Conservation (phyloP, 176 grass and related monocot genomes). For the Elymus sibiricus region DNA sequence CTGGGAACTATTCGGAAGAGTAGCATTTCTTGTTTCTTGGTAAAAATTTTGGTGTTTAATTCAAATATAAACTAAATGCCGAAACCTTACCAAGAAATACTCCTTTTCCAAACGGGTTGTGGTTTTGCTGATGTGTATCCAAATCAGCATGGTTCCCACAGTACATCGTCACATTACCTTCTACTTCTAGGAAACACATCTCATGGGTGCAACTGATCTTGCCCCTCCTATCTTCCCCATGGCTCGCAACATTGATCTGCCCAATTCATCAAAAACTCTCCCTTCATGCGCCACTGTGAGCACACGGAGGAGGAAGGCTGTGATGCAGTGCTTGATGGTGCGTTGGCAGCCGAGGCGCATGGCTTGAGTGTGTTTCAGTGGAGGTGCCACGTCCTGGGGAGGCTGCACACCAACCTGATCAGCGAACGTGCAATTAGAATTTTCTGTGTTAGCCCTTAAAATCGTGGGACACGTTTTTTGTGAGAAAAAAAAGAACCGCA, state of each 20-base stretch:
- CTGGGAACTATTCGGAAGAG: too few relatives aligned
- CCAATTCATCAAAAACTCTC: too few relatives aligned
- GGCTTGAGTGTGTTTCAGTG: too few relatives aligned
- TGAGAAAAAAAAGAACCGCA: neutral
- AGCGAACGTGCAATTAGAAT: neutral
- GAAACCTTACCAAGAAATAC: neutral
- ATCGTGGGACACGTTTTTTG: neutral
- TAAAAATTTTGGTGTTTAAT: neutral
- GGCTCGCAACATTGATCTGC: too few relatives aligned
- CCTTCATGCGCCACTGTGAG: too few relatives aligned
- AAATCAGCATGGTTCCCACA: neutral
- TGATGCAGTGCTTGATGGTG: too few relatives aligned
- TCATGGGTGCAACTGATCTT: neutral
- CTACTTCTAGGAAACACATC: neutral
- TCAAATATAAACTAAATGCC: neutral
- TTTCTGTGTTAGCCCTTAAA: conserved; percentile 10
- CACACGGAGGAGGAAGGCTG: neutral
- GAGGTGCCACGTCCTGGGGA: too few relatives aligned
- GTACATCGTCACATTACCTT: neutral
- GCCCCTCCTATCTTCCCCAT: too few relatives aligned
- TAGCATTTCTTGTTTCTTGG: neutral
- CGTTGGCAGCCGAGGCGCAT: too few relatives aligned
- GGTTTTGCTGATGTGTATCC: neutral
- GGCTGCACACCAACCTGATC: too few relatives aligned
- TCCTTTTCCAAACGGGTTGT: neutral